phyloP scores from a whole-genome alignment of 2,329 filamentous ascomycete species.

The Chaetomium sp. region DNA sequence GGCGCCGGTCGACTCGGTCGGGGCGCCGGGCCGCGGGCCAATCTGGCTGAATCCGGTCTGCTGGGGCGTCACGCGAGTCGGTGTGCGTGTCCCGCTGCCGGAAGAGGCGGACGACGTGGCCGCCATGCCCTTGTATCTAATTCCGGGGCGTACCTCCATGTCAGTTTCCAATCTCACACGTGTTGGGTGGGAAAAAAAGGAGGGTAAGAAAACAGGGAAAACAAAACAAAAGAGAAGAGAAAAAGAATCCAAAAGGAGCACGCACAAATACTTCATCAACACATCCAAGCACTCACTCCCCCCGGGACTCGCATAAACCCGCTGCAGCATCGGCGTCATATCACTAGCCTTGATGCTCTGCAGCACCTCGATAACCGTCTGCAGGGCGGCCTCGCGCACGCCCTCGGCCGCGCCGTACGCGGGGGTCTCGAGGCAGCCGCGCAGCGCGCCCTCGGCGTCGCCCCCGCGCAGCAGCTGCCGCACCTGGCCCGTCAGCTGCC shows the following conservation, averaged over 20 bases:
- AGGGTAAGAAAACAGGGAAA: background rate
- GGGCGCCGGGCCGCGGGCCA: constrained; percentile 53
- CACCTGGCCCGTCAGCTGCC: constrained; percentile 76
- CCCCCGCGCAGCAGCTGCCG: constrained; percentile 85
- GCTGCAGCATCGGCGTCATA: constrained; percentile 84
- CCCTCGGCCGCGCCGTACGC: constrained; percentile 67
- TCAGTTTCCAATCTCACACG: background rate
- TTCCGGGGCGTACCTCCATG: background rate
- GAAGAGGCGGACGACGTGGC: constrained; percentile 44
- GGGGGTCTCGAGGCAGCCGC: constrained; percentile 80
- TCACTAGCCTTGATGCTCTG: constrained; percentile 96
- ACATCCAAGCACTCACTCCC: constrained; percentile 87
- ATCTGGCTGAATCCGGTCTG: constrained; percentile 88
- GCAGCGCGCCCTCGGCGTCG: constrained; percentile 83
- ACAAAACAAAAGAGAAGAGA: background rate
- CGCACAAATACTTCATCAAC: constrained; percentile 96
- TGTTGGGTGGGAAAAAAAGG: background rate
- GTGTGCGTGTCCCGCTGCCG: constrained; percentile 49
- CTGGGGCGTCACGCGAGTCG: constrained; percentile 66
- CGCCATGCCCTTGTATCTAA: constrained; percentile 88
- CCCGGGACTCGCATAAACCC: constrained; percentile 75
- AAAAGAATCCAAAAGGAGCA: background rate
- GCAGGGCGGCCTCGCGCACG: constrained; percentile 77
- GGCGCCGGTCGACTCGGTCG: constrained; percentile 72
- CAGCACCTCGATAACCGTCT: constrained; percentile 87